These are phyloP conservation scores for Xylaria sp. DNA, from an alignment of 2,329 filamentous ascomycete species.

Conservation along the genomic window DNA sequence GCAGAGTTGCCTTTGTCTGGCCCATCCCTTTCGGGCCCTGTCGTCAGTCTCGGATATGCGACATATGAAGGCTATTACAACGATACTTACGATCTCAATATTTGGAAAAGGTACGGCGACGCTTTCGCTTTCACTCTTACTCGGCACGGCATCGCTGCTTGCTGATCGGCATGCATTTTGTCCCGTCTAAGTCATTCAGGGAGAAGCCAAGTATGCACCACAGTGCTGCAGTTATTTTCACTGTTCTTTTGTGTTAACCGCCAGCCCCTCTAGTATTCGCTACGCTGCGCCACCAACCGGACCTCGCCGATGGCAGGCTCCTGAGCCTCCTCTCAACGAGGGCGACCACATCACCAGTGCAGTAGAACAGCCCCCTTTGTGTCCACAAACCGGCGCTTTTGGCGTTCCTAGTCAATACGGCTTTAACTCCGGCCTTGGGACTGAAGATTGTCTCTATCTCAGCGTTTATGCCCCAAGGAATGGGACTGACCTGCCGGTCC, in stretches of 20 bases:
- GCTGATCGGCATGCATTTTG: background rate
- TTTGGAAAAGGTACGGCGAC: constrained; percentile 36
- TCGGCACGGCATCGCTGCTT: background rate
- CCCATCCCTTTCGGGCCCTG: constrained; percentile 8
- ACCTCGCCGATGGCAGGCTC: constrained; percentile 37
- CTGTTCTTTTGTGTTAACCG: constrained; percentile 8
- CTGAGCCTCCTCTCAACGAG: constrained; percentile 31
- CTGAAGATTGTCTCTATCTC: constrained; percentile 40
- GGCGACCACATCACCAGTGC: constrained; percentile 29
- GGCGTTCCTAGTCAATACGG: constrained; percentile 37
- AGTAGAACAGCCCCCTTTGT: constrained; percentile 38
- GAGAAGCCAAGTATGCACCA: background rate
- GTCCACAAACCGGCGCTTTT: constrained; percentile 39
- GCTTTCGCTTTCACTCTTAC: background rate
- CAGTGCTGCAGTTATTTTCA: background rate
- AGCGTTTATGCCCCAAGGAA: constrained; percentile 44
- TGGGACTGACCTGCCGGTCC: constrained; percentile 44
- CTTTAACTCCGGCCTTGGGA: constrained; percentile 36
- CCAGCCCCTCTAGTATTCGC: constrained; percentile 31
- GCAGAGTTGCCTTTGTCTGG: constrained; percentile 1
- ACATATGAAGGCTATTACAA: constrained; percentile 37
- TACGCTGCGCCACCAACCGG: constrained; percentile 40
- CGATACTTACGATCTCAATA: constrained; percentile 34
- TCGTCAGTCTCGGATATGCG: constrained; percentile 37
- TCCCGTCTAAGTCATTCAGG: background rate